Base-by-base conservation (phyloP, 768 basidiomycete genomes). In the Podaxis sp. region DNA sequence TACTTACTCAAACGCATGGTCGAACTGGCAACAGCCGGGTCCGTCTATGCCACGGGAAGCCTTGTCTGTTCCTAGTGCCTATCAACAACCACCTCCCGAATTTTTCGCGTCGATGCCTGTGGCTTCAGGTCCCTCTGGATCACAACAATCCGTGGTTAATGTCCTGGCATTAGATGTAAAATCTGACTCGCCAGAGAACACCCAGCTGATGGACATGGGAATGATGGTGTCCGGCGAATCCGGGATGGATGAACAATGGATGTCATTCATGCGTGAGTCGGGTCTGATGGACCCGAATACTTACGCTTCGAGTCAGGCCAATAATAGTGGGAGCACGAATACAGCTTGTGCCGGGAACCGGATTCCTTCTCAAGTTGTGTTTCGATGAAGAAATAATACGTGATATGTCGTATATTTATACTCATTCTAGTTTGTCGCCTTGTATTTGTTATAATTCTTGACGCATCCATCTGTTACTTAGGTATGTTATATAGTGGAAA, bases 241-340 rank as follows among this genome's bases (percentile, higher is more conserved):
- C n/a, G 79, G 80, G 11, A 84, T 87, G 69, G 85, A 87, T 64
- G 84, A 87, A 57, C 84, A 84, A 67, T 90, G 88, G 88, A 80
- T 78, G 68, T 79, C 81, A 8, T 83, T 89, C 66, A 86, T 90
- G 82, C 80, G 81, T 40, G 83, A 86, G 60, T 82, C 84, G 9
- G 85, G 85, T 17, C 70, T 87, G 57, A 66, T 87, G 64, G 80
- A 82, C 65, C 69, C 66, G n/a, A 69, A 67, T 61, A 51, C 57
- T 59, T 43, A 55, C 56, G 29, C 43, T 53, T 24, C 64, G 60
- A 38, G 57, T 59, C 61, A 57, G 49, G 27, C 27, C 36, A 25
- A 36, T 38, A 40, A 47, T 33, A 49, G 29, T 53, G 51, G 49
- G 27, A 29, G 47, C 33, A 9, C 53, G 40, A 24, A 36, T 22